Evolutionary conservation across 1,284 basidiomycete genomes (phyloP).

Genomic region (Ustilago shanxiensis): DNA sequence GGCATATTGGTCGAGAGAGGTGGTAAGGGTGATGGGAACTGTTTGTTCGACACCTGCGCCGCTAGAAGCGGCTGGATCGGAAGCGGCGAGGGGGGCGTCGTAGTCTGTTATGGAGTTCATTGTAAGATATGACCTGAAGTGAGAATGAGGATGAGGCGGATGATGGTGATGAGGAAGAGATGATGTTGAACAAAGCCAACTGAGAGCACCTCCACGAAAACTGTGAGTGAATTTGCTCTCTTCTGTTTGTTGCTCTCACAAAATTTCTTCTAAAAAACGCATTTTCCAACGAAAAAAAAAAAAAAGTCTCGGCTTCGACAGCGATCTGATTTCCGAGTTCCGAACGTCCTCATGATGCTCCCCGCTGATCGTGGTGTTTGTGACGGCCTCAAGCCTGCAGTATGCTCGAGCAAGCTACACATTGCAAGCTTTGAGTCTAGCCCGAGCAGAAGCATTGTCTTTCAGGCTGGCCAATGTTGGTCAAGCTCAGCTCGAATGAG

Average conservation of each 20-base stretch:
- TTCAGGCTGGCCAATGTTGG: too few relatives aligned
- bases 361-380: too few relatives aligned
- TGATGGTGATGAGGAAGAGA: slow-evolving; percentile 15
- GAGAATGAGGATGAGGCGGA: background rate
- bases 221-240: background rate
- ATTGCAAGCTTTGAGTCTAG: background rate
- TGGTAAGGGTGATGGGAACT: slow-evolving; percentile 57
- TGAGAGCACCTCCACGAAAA: slow-evolving; percentile 1
- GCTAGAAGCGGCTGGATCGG: background rate
- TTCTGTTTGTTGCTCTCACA: slow-evolving; percentile 12
- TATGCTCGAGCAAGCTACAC: background rate
- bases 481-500: too few relatives aligned
- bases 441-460: too few relatives aligned
- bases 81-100: slow-evolving; percentile 9
- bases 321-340: slow-evolving; percentile 17
- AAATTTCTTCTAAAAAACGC: slow-evolving; percentile 18
- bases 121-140: background rate
- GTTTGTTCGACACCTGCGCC: slow-evolving; percentile 20
- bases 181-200: background rate
- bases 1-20: slow-evolving; percentile 74
- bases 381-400: too few relatives aligned
- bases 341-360: slow-evolving; percentile 11
- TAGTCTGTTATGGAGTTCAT: slow-evolving; percentile 37
- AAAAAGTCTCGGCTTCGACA: background rate
- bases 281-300: background rate